A percentile compares a stretch with the other conserved stretches of the same genome.
Conservation (phyloP, 2,329 filamentous ascomycete genomes). For the Aureobasidium mangrovei region DNA sequence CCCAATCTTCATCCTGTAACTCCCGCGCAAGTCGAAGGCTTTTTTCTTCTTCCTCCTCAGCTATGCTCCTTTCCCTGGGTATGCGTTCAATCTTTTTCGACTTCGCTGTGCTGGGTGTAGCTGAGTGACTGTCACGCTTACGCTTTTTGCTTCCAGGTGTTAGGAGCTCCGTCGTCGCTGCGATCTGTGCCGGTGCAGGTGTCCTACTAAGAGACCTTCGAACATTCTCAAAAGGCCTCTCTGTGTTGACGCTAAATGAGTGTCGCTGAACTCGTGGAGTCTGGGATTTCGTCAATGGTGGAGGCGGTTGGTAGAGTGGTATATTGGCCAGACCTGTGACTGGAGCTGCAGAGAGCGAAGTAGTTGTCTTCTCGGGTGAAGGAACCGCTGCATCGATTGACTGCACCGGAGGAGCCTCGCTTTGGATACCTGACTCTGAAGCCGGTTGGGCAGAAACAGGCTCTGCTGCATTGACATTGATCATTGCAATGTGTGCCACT, state of each 20-base stretch:
- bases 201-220: slow-evolving; percentile 13
- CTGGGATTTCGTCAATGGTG: slow-evolving; percentile 8
- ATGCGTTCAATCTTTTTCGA: slow-evolving; percentile 18
- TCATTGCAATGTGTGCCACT: too few relatives aligned
- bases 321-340: slow-evolving; percentile 8
- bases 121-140: slow-evolving; percentile 25
- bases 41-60: slow-evolving; percentile 20
- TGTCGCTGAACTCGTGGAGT: slow-evolving; percentile 1
- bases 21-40: slow-evolving; percentile 25
- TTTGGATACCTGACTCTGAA: neutral
- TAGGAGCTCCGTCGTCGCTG: neutral
- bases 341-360: slow-evolving; percentile 13
- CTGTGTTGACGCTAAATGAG: neutral
- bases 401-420: neutral
- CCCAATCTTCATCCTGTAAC: slow-evolving; percentile 17
- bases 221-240: neutral
- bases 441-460: too few relatives aligned
- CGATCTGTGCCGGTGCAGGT: slow-evolving; percentile 1
- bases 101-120: slow-evolving; percentile 19
- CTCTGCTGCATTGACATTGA: too few relatives aligned
- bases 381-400: neutral
- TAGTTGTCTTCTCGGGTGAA: slow-evolving; percentile 9
- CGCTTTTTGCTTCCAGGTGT: slow-evolving; percentile 19
- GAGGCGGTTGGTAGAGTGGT: slow-evolving; percentile 11
- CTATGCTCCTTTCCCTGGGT: slow-evolving; percentile 18